phyloP scores from a whole-genome alignment of 1,284 basidiomycete species.

The Ceratobasidium sp. region DNA sequence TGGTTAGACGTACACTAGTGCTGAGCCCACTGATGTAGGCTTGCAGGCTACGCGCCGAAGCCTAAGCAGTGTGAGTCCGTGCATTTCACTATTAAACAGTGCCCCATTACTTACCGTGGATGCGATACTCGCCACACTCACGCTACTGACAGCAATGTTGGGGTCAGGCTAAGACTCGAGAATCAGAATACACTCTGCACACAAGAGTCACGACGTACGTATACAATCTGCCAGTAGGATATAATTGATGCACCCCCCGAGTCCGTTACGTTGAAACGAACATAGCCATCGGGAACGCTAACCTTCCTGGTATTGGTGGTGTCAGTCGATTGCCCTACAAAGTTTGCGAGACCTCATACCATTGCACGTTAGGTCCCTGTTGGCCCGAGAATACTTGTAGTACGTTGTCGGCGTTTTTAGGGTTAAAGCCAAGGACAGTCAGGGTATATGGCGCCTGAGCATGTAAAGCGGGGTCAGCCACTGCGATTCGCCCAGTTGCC shows the following conservation, averaged over 20 bases:
- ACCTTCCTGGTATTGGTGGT: neutral
- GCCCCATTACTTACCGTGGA: neutral
- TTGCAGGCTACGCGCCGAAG: neutral
- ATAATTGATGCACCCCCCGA: neutral
- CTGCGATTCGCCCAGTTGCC: no score
- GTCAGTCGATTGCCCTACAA: neutral
- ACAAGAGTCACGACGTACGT: neutral
- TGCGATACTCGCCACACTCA: neutral
- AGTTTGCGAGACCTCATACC: neutral
- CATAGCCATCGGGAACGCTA: slow-evolving; percentile 2
- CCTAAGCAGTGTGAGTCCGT: neutral
- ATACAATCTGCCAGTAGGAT: slow-evolving; percentile 16
- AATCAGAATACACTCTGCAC: neutral
- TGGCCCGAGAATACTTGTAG: neutral
- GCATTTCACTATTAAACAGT: neutral
- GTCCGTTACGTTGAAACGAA: slow-evolving; percentile 24
- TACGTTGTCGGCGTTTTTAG: neutral
- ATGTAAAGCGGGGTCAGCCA: neutral
- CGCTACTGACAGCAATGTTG: neutral
- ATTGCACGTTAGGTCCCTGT: slow-evolving; percentile 1
- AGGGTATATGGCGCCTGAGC: slow-evolving; percentile 5
- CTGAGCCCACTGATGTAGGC: neutral
- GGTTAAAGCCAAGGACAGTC: slow-evolving; percentile 2
- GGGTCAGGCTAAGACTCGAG: neutral
- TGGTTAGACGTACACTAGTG: neutral